Base-by-base conservation (phyloP, 768 basidiomycete species). In the Boletellus ananas region DNA sequence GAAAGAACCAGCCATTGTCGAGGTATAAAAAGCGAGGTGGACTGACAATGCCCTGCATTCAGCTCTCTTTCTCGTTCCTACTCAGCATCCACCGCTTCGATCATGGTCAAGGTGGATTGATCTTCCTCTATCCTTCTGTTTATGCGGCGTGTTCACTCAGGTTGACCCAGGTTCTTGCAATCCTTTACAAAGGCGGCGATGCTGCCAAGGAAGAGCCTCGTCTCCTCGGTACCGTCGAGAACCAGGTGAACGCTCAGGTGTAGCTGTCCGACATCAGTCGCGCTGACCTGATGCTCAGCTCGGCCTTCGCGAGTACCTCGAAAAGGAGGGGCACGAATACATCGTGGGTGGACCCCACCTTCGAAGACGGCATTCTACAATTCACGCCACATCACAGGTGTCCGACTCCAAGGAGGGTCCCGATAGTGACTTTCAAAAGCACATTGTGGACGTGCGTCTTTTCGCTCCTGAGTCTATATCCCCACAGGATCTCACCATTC, bases 381-480 rank as follows among this genome's bases (percentile, higher is more conserved):
- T 11, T 29, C 14, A 17, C 18, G 16, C 14, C 14, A 12, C 33
- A 52, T 38, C 34, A 17, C 16, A 85, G 84, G 84, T 88, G 47
- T 83, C 83, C 17, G 83, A 81, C 67, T 79, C 79, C 73, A 92
- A 93, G 70, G 90, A 91, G 63, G 90, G 89, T 20, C 71, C 84
- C 3, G 77, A 84, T 65, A 86, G 83, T 51, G 82, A 79, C 55
- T 90, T 93, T 73, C 83, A 88, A 67, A 89, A 87, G 69, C 79
- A 92, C 67, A 75, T 91, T 47, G 75, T 77, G 37, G 87, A 89
- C 68, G 29, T 11, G 29, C 11, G 29, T 7, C 23, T 29, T 29
- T 29, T 8, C 10, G 29, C 9, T 29, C 9, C 4, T 3, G 11
- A 29, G 10, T 11, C 23, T 4, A 25, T 25, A 25, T 5, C 2